These are phyloP conservation scores for Schoenoplectus triqueter DNA, from an alignment of 202 grass and related monocot genomes.

Conservation along the genomic window DNA sequence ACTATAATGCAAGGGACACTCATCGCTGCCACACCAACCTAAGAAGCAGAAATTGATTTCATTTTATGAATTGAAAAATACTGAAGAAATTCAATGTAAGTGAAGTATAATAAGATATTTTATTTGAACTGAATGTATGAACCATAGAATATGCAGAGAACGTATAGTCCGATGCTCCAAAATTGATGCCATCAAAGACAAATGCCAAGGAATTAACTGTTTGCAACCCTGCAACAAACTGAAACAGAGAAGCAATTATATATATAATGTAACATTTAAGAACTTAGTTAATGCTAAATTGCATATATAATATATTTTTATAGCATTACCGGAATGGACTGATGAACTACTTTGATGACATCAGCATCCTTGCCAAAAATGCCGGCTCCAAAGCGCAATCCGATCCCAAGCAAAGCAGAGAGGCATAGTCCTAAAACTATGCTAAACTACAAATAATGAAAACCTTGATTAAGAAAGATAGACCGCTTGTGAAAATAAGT, in stretches of 20 bases:
- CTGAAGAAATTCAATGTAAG: constrained; percentile 25
- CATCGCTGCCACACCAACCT: constrained; percentile 77
- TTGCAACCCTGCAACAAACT: constrained; percentile 92
- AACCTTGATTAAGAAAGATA: neutral
- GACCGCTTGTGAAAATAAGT: constrained; percentile 9
- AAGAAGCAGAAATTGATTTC: constrained; percentile 25
- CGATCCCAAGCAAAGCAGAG: constrained; percentile 69
- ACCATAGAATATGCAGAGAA: constrained; percentile 95
- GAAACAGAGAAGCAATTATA: constrained; percentile 20
- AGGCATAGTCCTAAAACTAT: constrained; percentile 77
- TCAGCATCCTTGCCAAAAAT: constrained; percentile 72
- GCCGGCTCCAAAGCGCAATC: constrained; percentile 76
- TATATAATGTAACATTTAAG: neutral
- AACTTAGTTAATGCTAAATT: constrained; percentile 23
- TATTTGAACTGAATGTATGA: constrained; percentile 32
- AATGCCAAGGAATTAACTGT: constrained; percentile 82
- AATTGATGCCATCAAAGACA: constrained; percentile 94
- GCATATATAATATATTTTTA: constrained; percentile 2
- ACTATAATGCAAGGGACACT: constrained; percentile 74
- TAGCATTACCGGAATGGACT: constrained; percentile 64
- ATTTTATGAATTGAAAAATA: constrained; percentile 29
- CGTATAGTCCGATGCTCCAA: constrained; percentile 86
- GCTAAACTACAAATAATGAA: constrained; percentile 72
- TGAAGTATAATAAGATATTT: neutral
- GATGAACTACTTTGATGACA: constrained; percentile 75